Evolutionary conservation across 2,329 filamentous ascomycete species (phyloP).

Genomic region (Colletotrichum simmondsii): DNA sequence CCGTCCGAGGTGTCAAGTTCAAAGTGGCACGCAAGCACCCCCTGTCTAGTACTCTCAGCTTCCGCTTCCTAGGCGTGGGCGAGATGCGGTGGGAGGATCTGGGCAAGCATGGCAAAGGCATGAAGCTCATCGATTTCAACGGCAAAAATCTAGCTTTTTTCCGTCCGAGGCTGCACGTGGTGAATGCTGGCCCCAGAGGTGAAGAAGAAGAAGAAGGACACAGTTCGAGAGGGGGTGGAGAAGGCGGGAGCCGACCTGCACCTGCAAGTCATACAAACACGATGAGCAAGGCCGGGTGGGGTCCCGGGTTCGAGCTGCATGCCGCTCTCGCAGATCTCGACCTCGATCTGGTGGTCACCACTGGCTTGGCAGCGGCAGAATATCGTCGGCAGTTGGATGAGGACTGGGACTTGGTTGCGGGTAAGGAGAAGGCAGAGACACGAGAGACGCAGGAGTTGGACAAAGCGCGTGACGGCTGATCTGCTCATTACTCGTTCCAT

Average conservation of each 20-base stretch:
- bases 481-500: constrained; percentile 16
- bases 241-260: background rate
- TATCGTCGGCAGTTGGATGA: constrained; percentile 29
- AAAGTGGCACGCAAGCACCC: constrained; percentile 27
- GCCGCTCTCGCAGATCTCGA: constrained; percentile 27
- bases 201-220: background rate
- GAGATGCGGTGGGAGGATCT: constrained; percentile 31
- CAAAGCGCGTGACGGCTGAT: background rate
- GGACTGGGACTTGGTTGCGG: constrained; percentile 16
- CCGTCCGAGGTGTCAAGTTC: constrained; percentile 25
- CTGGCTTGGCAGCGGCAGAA: constrained; percentile 33
- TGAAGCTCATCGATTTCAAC: constrained; percentile 32
- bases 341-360: constrained; percentile 30
- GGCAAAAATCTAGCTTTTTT: constrained; percentile 19
- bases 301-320: constrained; percentile 29
- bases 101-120: constrained; percentile 8
- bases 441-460: background rate
- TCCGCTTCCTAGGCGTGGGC: constrained; percentile 20
- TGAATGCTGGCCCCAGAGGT: background rate
- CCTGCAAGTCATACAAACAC: background rate
- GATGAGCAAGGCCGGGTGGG: background rate
- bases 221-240: background rate
- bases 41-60: constrained; percentile 19
- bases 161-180: constrained; percentile 14
- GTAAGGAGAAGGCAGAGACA: background rate